Conservation (phyloP, 2,329 filamentous ascomycete genomes). For the Diaporthe helianthi region DNA sequence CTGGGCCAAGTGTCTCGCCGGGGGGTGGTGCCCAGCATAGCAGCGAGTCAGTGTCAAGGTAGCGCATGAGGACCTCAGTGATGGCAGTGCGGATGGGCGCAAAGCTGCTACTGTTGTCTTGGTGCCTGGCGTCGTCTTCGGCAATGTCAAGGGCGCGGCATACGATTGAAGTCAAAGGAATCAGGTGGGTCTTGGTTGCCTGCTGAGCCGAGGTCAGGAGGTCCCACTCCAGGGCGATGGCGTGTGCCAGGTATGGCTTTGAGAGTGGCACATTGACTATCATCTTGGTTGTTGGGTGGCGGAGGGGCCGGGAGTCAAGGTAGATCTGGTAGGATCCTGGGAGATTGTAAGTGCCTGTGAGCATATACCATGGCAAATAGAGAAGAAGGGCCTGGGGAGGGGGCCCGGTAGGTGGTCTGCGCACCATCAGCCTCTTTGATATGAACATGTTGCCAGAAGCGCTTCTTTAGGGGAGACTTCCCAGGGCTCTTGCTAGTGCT, state of each 20-base stretch:
- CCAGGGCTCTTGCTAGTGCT: conserved; percentile 30
- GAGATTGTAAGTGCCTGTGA: background rate
- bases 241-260: conserved; percentile 83
- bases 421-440: conserved; percentile 72
- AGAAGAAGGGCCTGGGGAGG: background rate
- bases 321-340: conserved; percentile 64
- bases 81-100: conserved; percentile 68
- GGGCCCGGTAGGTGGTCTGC: conserved; percentile 33
- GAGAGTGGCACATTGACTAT: conserved; percentile 74
- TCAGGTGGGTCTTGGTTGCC: conserved; percentile 83
- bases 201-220: conserved; percentile 81
- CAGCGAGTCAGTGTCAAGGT: conserved; percentile 89
- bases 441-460: conserved; percentile 88
- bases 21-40: conserved; percentile 81
- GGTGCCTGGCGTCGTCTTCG: conserved; percentile 63
- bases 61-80: conserved; percentile 75
- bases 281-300: conserved; percentile 75
- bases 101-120: conserved; percentile 36
- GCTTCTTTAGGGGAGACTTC: conserved; percentile 59
- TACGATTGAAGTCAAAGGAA: conserved; percentile 85
- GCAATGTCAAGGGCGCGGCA: conserved; percentile 85
- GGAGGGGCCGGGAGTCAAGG: conserved; percentile 80
- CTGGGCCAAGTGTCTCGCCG: conserved; percentile 54
- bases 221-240: conserved; percentile 94
- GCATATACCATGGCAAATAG: background rate